Percentiles rank a stretch among this genome's conserved stretches.
Conservation (phyloP, 495 filamentous ascomycete species). For the Tuber melanosporum region DNA sequence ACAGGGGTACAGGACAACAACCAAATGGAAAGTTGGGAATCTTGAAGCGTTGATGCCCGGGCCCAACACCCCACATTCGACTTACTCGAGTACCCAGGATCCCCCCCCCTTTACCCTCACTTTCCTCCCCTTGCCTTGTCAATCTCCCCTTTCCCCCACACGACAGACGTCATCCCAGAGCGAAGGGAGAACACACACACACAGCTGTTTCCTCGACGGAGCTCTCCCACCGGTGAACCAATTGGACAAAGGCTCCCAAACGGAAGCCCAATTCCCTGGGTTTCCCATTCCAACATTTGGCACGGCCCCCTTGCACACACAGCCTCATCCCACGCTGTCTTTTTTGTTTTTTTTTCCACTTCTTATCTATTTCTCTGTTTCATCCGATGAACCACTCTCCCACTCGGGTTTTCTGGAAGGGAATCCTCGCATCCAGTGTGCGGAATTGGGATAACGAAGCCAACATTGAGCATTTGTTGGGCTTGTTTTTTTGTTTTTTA, state of each 20-base stretch:
- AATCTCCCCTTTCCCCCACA: not conserved
- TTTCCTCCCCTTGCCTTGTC: not conserved
- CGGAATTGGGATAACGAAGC: constrained; percentile 3
- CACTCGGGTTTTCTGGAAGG: constrained; percentile 4
- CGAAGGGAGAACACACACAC: not conserved
- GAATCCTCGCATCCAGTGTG: not conserved
- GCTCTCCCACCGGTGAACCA: not conserved
- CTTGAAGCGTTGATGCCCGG: not conserved
- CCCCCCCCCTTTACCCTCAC: not conserved
- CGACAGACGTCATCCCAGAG: not conserved
- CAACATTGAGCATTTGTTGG: not conserved
- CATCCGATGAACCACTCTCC: constrained; percentile 1
- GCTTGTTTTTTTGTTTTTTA: not conserved
- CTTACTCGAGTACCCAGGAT: not conserved
- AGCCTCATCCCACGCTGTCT: not conserved
- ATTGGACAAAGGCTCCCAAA: not conserved
- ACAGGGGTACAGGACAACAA: not conserved
- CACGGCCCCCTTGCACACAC: constrained; percentile 2
- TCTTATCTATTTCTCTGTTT: constrained; percentile 5
- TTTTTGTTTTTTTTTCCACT: not conserved
- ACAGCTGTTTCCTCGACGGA: not conserved
- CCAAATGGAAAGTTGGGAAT: not conserved
- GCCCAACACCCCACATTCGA: not conserved
- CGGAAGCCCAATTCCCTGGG: not conserved
- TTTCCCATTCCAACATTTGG: not conserved